A percentile compares a stretch with the other conserved stretches of the same genome.
Conservation (phyloP, 1,139 yeast species). For the Geotrichum reessii region DNA sequence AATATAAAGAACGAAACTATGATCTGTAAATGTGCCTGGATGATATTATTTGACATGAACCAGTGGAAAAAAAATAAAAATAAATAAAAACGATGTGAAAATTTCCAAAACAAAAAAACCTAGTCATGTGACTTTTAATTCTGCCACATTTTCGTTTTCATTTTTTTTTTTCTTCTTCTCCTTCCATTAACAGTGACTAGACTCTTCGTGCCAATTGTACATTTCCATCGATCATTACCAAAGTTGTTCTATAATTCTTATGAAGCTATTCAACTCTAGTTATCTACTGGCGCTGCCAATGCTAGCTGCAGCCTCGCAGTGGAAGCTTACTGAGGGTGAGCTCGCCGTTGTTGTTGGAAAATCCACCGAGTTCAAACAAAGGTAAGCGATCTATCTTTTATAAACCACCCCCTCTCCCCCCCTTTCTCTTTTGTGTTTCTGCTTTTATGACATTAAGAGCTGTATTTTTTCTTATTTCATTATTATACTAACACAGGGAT, state of each 20-base stretch:
- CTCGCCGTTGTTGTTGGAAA: conserved; percentile 32
- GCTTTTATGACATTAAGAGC: no score
- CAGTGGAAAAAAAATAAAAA: background rate
- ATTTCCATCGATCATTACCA: background rate
- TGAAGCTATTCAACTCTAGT: background rate
- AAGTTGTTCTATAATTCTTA: background rate
- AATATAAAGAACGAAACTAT: background rate
- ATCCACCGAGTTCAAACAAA: conserved; percentile 8
- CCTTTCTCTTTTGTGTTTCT: no score
- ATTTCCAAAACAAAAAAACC: background rate
- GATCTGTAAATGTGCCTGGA: background rate
- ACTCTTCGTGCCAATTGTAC: background rate
- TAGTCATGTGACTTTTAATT: background rate
- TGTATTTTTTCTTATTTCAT: no score
- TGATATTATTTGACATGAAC: background rate
- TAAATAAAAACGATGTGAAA: background rate
- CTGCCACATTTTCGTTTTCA: background rate
- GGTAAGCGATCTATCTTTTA: conserved; percentile 4
- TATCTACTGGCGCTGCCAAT: background rate
- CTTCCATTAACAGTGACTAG: background rate
- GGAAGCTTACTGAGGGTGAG: conserved; percentile 30
- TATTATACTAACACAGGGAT: no score
- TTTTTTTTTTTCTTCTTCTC: background rate
- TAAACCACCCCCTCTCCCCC: no score
- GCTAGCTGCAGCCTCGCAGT: conserved; percentile 13